Percentiles rank a stretch among this genome's conserved stretches.
Conservation (phyloP, 2,329 filamentous ascomycete genomes). For the Fusarium brevicatenulatum region DNA sequence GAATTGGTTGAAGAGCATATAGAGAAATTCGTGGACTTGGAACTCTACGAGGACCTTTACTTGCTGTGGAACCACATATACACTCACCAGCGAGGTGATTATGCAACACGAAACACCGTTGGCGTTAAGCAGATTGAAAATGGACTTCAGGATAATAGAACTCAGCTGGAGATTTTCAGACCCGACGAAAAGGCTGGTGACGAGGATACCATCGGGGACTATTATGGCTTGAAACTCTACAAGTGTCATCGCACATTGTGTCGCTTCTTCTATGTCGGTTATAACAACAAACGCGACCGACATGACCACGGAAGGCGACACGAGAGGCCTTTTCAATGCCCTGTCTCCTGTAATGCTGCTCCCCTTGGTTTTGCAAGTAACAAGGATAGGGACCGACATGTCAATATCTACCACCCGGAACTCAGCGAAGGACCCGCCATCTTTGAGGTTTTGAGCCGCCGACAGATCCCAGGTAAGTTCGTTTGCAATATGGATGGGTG, state of each 20-base stretch:
- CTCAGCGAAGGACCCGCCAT: accelerated
- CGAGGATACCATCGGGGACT: neutral
- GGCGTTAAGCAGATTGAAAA: neutral
- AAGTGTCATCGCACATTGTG: neutral
- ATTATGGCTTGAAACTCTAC: neutral
- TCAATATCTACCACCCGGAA: neutral
- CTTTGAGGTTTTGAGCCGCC: neutral
- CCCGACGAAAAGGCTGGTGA: neutral
- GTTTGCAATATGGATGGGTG: neutral
- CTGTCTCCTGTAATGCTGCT: neutral
- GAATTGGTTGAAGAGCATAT: neutral
- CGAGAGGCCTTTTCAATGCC: neutral
- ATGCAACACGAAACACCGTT: neutral
- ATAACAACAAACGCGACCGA: neutral
- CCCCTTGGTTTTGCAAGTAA: neutral
- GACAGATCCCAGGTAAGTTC: neutral
- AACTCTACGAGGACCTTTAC: neutral
- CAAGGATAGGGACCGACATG: neutral
- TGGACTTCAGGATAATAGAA: neutral
- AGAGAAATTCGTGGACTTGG: accelerated
- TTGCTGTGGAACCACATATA: conserved; percentile 10
- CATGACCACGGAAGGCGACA: neutral
- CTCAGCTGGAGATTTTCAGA: neutral
- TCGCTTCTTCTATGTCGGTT: conserved; percentile 6
- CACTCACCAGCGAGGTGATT: conserved; percentile 9